Conservation (phyloP, 768 basidiomycete genomes). For the Lactifluus hygrophoroides region DNA sequence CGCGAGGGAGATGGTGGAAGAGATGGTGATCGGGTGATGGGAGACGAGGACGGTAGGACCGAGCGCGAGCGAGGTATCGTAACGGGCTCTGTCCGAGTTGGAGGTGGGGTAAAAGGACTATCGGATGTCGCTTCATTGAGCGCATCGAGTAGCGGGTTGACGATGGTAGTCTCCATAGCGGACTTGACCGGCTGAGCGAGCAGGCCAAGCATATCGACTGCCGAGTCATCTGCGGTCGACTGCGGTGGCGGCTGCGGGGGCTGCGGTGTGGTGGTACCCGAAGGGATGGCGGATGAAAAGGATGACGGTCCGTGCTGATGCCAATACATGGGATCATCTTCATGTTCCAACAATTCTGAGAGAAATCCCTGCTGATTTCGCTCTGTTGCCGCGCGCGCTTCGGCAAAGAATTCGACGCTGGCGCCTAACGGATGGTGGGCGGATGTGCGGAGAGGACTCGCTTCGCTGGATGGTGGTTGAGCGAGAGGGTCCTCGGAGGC, state of each 20-base stretch:
- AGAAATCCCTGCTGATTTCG: constrained; percentile 45
- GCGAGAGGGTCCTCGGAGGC: constrained; percentile 44
- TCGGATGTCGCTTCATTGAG: constrained; percentile 18
- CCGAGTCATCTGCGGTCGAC: neutral
- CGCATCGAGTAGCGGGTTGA: constrained; percentile 5
- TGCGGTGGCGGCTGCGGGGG: constrained; percentile 4
- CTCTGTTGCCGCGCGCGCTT: constrained; percentile 47
- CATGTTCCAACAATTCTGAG: constrained; percentile 54
- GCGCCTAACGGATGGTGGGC: neutral
- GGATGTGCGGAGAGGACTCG: neutral
- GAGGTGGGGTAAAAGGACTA: neutral
- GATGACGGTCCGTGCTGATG: constrained; percentile 1
- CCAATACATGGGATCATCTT: constrained; percentile 63
- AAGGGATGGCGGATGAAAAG: neutral
- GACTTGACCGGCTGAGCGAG: neutral
- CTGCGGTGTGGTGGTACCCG: constrained; percentile 15
- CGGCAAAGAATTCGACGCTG: constrained; percentile 37
- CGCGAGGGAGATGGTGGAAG: constrained; percentile 28
- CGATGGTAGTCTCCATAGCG: neutral
- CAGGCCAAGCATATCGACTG: neutral
- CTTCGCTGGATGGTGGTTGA: neutral
- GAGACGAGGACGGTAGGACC: constrained; percentile 12
- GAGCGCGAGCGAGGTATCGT: constrained; percentile 2
- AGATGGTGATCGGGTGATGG: constrained; percentile 24
- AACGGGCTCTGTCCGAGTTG: neutral